A percentile compares a stretch with the other conserved stretches of the same genome.
Evolutionary conservation across 805 yeast genomes (phyloP).

Genomic region (Wickerhamomyces queroliae): DNA sequence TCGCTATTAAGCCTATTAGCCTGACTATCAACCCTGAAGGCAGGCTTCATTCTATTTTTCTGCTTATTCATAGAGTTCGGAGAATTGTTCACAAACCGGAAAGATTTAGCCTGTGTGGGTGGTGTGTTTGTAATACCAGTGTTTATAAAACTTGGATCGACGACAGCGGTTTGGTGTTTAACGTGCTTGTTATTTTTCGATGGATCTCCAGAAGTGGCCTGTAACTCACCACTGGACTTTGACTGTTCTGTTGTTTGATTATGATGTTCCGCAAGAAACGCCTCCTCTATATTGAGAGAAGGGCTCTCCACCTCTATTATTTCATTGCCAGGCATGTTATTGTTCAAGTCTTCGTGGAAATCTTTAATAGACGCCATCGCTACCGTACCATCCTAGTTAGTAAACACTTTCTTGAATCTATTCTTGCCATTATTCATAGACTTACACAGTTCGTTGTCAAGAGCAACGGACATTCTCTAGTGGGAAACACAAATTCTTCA

Average conservation of each 20-base stretch:
- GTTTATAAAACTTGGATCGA: not conserved
- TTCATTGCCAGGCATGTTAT: not conserved
- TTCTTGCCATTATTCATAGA: not conserved
- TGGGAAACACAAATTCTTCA: too few species aligned
- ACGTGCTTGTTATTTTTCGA: not conserved
- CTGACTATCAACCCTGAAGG: constrained; percentile 15
- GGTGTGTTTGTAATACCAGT: not conserved
- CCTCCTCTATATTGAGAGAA: not conserved
- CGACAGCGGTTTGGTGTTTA: not conserved
- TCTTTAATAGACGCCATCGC: not conserved
- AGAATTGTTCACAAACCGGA: constrained; percentile 21
- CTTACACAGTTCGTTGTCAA: not conserved
- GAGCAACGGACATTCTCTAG: not conserved
- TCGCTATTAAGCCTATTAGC: constrained; percentile 1
- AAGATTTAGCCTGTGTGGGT: constrained; percentile 4
- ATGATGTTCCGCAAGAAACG: not conserved
- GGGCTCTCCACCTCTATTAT: not conserved
- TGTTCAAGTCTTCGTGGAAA: not conserved
- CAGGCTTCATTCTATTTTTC: constrained; percentile 18
- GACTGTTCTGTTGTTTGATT: not conserved
- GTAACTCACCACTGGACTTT: too few species aligned
- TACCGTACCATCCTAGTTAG: not conserved
- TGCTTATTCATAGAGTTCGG: constrained; percentile 14
- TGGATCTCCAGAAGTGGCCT: not conserved
- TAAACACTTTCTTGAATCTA: not conserved